phyloP scores from a whole-genome alignment of 768 basidiomycete species.

The Boletus sp. region DNA sequence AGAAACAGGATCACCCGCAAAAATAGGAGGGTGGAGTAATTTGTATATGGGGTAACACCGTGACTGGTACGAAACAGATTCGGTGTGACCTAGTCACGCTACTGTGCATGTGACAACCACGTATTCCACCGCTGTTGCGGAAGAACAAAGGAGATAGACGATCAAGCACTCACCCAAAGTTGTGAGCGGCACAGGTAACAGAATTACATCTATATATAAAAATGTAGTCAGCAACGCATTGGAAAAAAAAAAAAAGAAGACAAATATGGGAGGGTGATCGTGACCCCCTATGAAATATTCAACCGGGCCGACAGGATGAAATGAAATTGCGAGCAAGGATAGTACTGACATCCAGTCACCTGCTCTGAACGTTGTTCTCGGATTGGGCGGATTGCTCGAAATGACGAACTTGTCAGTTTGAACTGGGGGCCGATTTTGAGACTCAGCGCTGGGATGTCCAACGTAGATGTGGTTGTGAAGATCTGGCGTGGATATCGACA shows the following conservation, averaged over 20 bases:
- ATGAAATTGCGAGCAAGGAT: conserved; percentile 21
- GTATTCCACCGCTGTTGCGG: neutral
- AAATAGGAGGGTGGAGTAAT: conserved; percentile 29
- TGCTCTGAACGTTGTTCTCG: conserved; percentile 58
- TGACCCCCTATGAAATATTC: conserved; percentile 10
- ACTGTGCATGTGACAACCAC: conserved; percentile 1
- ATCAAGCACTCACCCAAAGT: conserved; percentile 67
- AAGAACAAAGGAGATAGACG: conserved; percentile 7
- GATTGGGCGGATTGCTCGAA: conserved; percentile 70
- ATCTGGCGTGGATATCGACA: conserved; percentile 34
- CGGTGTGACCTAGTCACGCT: neutral
- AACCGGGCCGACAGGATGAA: conserved; percentile 7
- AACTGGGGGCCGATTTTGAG: neutral
- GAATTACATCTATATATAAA: conserved; percentile 55
- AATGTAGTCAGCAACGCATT: conserved; percentile 3
- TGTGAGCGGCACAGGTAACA: conserved; percentile 72
- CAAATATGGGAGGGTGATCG: conserved; percentile 15
- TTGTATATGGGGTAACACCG: conserved; percentile 24
- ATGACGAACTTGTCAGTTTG: conserved; percentile 47
- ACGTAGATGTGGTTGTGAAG: conserved; percentile 24
- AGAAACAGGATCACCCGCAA: conserved; percentile 1
- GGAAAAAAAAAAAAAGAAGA: conserved; percentile 10
- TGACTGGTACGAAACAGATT: conserved; percentile 17
- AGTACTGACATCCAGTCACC: conserved; percentile 78
- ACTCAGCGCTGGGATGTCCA: neutral